Evolutionary conservation across 371 early-diverging fungal species (phyloP), one percentile per base, ranked within the genome.

Genomic region (Mortierella sp.): DNA sequence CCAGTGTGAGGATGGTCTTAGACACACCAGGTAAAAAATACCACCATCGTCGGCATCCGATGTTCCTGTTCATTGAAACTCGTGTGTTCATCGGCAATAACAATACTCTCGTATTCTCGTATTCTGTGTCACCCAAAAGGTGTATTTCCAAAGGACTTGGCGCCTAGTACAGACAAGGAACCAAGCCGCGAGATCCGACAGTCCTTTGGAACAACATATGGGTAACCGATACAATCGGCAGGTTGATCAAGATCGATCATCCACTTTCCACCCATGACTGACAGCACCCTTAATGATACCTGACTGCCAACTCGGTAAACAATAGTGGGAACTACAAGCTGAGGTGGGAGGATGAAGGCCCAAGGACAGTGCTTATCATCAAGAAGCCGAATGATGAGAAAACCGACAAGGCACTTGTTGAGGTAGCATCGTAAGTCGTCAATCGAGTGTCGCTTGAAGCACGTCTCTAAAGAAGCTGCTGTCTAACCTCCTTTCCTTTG

Each of bases 301-400:
- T 14, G 10, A 39, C 14, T 44, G 12, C n/a, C 44, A 44, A 7
- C 12, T 44, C n/a, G 44, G 13, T 5, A 12, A 8, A 3, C 24
- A 28, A 25, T 53, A 87, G 88, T 28, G 88, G 88, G 39, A 78
- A 80, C 29, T 90, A 83, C 62, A 71, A 79, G 27, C 67, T 92
- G 28, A 63, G 78, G 24, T 94, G 94, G 95, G 73, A 63, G 9
- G 83, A 83, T 12, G 79, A 78, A n/a, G 34, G 34, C 10, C 94
- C 95, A 14, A 81, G 88, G 22, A 91, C 88, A 1, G 87, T 92
- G 5, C 80, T 95, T 31, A 84, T 95, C 39, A 84, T 95, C 50
- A 92, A 91, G 58, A 95, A 95, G 68, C 89, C 88, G 17, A 79
- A 90, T 50, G 93, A 91, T 67, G 71, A 74, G 21, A 79, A 82